Evolutionary conservation across 768 basidiomycete species (phyloP).

Genomic region (Hericium erinaceus): DNA sequence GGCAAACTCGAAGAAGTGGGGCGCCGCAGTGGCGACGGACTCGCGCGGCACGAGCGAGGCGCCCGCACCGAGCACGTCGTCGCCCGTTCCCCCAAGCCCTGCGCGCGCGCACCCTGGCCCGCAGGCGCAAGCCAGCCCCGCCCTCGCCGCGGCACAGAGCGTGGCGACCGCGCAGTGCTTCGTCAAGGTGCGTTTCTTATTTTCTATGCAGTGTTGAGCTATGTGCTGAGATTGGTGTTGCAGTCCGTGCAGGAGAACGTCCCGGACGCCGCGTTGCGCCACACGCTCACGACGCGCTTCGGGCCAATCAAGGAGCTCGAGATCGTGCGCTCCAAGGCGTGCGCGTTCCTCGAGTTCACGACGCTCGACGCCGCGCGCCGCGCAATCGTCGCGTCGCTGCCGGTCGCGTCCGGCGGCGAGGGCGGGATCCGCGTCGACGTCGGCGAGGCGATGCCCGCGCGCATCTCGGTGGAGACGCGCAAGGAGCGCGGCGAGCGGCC

Average conservation of each 20-base stretch:
- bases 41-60: conserved; percentile 70
- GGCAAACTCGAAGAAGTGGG: conserved; percentile 76
- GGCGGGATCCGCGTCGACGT: conserved; percentile 78
- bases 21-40: conserved; percentile 68
- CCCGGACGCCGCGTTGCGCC: conserved; percentile 38
- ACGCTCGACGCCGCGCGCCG: conserved; percentile 71
- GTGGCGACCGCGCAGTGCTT: conserved; percentile 77
- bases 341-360: conserved; percentile 89
- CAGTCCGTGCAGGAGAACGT: conserved; percentile 70
- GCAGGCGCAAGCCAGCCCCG: conserved; percentile 37
- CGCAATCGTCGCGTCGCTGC: conserved; percentile 72
- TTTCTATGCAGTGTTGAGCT: too few relatives aligned
- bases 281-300: conserved; percentile 50
- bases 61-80: conserved; percentile 31
- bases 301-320: conserved; percentile 83
- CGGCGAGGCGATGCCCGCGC: conserved; percentile 41
- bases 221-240: background rate
- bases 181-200: conserved; percentile 60
- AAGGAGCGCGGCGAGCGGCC: conserved; percentile 88
- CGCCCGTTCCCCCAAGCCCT: conserved; percentile 30
- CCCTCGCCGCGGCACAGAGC: conserved; percentile 44
- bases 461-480: conserved; percentile 78
- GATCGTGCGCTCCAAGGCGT: conserved; percentile 79
- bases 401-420: conserved; percentile 66
- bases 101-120: conserved; percentile 25